Evolutionary conservation across 2,329 filamentous ascomycete genomes (phyloP), one percentile per base, ranked within the genome.

Genomic region (Coccinonectria pachysandricola): DNA sequence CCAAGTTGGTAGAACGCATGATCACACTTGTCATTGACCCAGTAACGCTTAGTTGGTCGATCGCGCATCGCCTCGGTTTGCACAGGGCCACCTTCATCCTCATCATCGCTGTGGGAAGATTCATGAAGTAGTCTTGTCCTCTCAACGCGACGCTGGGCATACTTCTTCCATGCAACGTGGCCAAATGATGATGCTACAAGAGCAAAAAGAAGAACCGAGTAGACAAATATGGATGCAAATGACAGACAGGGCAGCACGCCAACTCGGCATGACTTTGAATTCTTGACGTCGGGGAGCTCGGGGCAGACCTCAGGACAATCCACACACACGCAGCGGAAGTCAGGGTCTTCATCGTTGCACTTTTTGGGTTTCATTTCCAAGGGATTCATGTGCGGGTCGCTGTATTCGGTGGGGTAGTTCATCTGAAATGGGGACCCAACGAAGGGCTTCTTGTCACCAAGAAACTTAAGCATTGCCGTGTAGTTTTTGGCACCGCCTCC

Each of bases 351-450:
- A 40, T 88, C 86, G 52, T 95, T 93, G 65, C 91, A 98, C 29
- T 79, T 76, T 55, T 91, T 88, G 0, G 86, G 71, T 27, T 62
- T 71, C 58, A 86, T 79, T 17, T 80, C 60, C 38, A 78, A 62
- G 1, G 85, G 64, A 7, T 66, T 51, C 80, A 96, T 92, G n/a
- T 61, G 65, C 0, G 73, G 66, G 24, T 83, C 73, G 8, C 65
- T 53, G 36, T 76, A 73, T 6, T 69, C 53, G 7, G 54, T 61
- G 7, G 73, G 88, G 45, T 91, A 98, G 62, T 98, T 92, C 60
- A 98, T 95, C 61, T 98, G 91, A 56, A 98, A 98, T 0, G 91
- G 91, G 30, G 88, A 96, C 4, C 92, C 92, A 12, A 88, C 69
- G 12, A 59, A 39, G 3, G 78, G 67, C 53, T 92, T 92, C 63